phyloP scores from a whole-genome alignment of 495 filamentous ascomycete genomes.

The Daldinia decipiens region DNA sequence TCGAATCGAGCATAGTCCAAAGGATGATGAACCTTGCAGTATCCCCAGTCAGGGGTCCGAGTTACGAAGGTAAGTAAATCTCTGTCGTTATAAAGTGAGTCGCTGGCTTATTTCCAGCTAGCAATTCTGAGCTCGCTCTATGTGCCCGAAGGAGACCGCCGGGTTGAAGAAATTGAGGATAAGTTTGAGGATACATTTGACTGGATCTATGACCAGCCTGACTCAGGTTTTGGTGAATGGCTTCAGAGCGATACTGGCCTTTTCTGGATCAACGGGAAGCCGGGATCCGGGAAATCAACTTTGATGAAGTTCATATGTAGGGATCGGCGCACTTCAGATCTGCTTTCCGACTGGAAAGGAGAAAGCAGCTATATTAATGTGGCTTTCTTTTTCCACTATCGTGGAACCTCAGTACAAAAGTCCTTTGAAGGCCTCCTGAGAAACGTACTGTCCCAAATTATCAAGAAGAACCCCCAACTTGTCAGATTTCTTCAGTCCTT shows the following conservation, averaged over 20 bases:
- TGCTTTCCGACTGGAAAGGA: conserved; percentile 25
- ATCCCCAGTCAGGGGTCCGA: background rate
- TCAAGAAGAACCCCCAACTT: background rate
- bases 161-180: conserved; percentile 16
- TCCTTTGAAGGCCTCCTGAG: conserved; percentile 39
- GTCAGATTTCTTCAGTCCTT: conserved; percentile 3
- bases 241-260: conserved; percentile 24
- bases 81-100: background rate
- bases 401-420: conserved; percentile 30
- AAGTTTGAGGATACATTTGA: conserved; percentile 25
- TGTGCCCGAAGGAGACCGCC: conserved; percentile 1
- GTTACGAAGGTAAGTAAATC: background rate
- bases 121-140: conserved; percentile 10
- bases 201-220: conserved; percentile 28
- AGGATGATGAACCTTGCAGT: background rate
- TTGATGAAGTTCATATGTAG: conserved; percentile 44
- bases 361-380: conserved; percentile 1
- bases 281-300: conserved; percentile 38
- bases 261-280: conserved; percentile 43
- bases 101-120: background rate
- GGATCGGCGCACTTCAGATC: conserved; percentile 27
- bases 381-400: conserved; percentile 35
- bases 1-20: background rate
- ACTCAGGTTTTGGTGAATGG: conserved; percentile 27
- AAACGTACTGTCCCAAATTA: conserved; percentile 23